Evolutionary conservation across 495 filamentous ascomycete genomes (phyloP).

Genomic region (Aspergillus diversus): DNA sequence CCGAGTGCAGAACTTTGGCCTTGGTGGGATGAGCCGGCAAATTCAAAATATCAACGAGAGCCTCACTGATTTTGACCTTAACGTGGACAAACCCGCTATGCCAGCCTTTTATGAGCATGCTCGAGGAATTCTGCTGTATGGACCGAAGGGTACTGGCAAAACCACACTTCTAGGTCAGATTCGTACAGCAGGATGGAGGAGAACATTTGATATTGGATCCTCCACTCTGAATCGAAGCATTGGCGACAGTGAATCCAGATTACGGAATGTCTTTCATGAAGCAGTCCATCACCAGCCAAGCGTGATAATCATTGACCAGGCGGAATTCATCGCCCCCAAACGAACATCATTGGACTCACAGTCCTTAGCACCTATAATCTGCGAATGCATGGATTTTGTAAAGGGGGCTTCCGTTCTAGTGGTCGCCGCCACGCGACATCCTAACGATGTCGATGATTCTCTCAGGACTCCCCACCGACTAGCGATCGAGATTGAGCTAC

Average conservation of each 20-base stretch:
- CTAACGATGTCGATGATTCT: constrained; percentile 73
- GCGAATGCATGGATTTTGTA: constrained; percentile 48
- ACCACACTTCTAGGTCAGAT: constrained; percentile 69
- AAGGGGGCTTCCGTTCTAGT: constrained; percentile 60
- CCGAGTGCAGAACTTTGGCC: constrained; percentile 38
- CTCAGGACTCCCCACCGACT: constrained; percentile 71
- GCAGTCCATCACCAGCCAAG: constrained; percentile 75
- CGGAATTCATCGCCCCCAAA: constrained; percentile 75
- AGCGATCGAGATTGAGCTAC: constrained; percentile 73
- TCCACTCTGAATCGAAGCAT: constrained; percentile 52
- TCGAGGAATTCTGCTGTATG: constrained; percentile 73
- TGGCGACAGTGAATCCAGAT: constrained; percentile 50
- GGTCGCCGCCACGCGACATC: constrained; percentile 72
- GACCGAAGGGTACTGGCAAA: constrained; percentile 84
- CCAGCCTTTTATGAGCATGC: constrained; percentile 47
- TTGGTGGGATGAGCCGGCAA: constrained; percentile 68
- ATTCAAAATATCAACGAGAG: constrained; percentile 68
- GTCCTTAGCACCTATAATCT: constrained; percentile 44
- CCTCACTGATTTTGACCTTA: constrained; percentile 59
- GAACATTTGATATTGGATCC: constrained; percentile 61
- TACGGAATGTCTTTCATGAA: constrained; percentile 72
- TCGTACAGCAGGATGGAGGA: constrained; percentile 69
- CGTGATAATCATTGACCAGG: constrained; percentile 79
- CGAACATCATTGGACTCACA: constrained; percentile 44
- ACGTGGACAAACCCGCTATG: constrained; percentile 38